Base-by-base conservation (phyloP, 2,329 filamentous ascomycete genomes). In the Phyllosticta citribraziliensis region DNA sequence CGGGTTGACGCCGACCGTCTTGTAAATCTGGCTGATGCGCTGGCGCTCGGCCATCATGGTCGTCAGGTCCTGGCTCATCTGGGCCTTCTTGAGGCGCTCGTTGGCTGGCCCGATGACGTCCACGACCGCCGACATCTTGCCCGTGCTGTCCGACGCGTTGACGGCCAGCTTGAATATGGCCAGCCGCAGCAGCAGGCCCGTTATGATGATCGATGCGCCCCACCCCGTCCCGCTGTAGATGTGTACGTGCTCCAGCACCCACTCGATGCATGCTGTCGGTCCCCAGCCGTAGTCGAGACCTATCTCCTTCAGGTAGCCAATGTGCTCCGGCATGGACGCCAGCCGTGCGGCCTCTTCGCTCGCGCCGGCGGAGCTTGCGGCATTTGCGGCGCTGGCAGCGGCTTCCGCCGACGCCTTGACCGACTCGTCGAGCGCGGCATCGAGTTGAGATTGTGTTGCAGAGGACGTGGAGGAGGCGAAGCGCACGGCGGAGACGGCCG, bases 251-350 rank as follows among this genome's bases (percentile, higher is more conserved):
- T 99, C 94, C 11, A 97, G 76, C 2, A 84, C 22, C 80, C 82
- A 92, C 75, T 97, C 82, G 73, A 94, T 85, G 17, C 84, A 66
- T 3, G 86, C 77, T 0, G 91, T 89, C 5, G 89, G 84, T 17
- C 93, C 93, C 78, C 79, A 92, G 70, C 93, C 91, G 69, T 88
- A 97, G 68, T 97, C 89, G 22, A 99, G 78, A 3, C 94, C 94
- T 11, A 97, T 79, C 6, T 84, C 81, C 67, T 89, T 84, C 62
- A 99, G 79, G 70, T 92, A 97, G 64, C 94, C 94, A 62, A 96
- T 83, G 57, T 84, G 80, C 69, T 93, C 88, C 40, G 88, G 84
- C 64, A 91, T 83, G 64, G 82, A 76, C 63, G 85, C 79, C 52
- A 79, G 67, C 51, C 73, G 70, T 10, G 69, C 61, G 14, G 69